phyloP scores from a whole-genome alignment of 176 grass and related monocot species.

The Canna indica region DNA sequence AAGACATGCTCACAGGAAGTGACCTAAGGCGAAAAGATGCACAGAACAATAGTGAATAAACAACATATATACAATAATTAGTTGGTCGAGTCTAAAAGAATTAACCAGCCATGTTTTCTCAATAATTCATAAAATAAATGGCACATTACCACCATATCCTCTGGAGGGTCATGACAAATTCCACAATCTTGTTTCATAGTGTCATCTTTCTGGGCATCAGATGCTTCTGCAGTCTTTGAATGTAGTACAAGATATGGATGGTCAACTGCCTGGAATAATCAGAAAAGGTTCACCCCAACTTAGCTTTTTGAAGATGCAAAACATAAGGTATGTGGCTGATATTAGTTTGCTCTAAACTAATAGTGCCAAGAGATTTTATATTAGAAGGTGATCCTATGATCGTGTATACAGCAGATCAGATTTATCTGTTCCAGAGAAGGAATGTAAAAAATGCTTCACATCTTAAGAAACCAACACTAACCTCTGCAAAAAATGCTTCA shows the following conservation, averaged over 20 bases:
- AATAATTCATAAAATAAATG: background rate
- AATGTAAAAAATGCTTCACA: background rate
- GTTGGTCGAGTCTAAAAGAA: background rate
- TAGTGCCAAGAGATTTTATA: background rate
- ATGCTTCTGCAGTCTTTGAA: conserved; percentile 49
- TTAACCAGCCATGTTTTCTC: background rate
- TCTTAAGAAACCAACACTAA: background rate
- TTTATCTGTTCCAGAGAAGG: background rate
- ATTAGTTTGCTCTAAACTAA: background rate
- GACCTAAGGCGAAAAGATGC: conserved; percentile 41
- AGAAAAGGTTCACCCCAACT: background rate
- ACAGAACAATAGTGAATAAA: background rate
- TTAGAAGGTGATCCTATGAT: background rate
- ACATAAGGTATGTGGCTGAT: background rate
- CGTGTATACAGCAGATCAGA: too few species aligned
- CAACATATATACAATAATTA: conserved; percentile 11
- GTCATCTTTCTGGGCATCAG: conserved; percentile 29
- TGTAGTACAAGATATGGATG: conserved; percentile 93
- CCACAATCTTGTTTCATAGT: conserved; percentile 42
- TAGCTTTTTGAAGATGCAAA: background rate
- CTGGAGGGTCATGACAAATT: conserved; percentile 50
- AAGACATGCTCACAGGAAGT: conserved; percentile 80
- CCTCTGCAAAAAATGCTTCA: too few species aligned
- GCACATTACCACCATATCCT: conserved; percentile 69
- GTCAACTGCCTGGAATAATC: conserved; percentile 65